Evolutionary conservation across 352 stramenopile genomes (phyloP), one percentile per base, ranked within the genome.

Genomic region (Phytophthora hybrid): DNA sequence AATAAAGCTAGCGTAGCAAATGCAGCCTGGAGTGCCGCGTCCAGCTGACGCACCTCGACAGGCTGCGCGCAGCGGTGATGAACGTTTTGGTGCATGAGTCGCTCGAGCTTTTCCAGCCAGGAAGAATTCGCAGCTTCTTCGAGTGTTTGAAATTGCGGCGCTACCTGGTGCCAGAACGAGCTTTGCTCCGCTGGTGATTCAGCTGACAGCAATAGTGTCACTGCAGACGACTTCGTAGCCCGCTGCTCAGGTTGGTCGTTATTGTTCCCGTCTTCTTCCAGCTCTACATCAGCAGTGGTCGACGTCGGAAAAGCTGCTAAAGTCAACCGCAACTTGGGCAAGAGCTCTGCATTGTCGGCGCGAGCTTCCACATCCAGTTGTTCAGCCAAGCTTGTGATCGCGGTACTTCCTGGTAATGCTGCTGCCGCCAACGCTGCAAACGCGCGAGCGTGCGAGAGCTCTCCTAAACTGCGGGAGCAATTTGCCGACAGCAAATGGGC

Each of bases 81-180:
- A 16, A 88, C 68, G 41, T 84, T 84, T 63, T 82, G 78, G 60
- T 92, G 82, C 77, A 88, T 78, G 62, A 88, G 78, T 21, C 59
- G 57, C 62, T 90, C 84, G 9, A 90, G 26, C 14, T 79, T 81
- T 0, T 56, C 49, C 41, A 92, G 58, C 71, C 74, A 71, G n/a
- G 67, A 52, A 14, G 79, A 81, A 14, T 52, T 23, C 9, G 70
- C 59, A 31, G 81, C 55, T 66, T 74, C 53, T 55, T 81, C 65
- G 32, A 88, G 63, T 19, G 59, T 2, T 46, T 73, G 65, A n/a
- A 78, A 78, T 37, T 77, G 61, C 19, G 53, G 32, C 2, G 64
- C 51, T 10, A 75, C 54, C 41, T 73, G 74, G 7, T 46, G 63
- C 74, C 70, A 81, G 31, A 77, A 71, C 8, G 59, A 67, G 26